Percentiles rank a stretch among this genome's conserved stretches.
These are phyloP conservation scores for Penicillium occitanis DNA, from an alignment of 2,329 filamentous ascomycete species.

Conservation along the genomic window DNA sequence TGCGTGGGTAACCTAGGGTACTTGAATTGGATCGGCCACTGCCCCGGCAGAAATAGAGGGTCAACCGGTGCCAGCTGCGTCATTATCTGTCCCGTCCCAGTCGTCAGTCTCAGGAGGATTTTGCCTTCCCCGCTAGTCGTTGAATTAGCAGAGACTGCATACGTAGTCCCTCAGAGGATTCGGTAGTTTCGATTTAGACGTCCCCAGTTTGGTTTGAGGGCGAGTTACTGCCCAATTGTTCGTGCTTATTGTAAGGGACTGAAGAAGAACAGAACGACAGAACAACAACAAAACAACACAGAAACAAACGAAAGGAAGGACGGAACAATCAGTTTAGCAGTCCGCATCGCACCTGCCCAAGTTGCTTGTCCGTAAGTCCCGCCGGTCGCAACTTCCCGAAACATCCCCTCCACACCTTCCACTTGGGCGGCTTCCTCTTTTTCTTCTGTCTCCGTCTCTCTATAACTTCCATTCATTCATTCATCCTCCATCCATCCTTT, in stretches of 20 bases:
- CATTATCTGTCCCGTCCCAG: slow-evolving; percentile 10
- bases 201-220: not conserved
- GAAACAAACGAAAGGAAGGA: not conserved
- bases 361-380: not conserved
- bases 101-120: not conserved
- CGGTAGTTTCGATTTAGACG: not conserved
- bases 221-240: not conserved
- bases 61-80: slow-evolving; percentile 12
- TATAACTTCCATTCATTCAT: not conserved
- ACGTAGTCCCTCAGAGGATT: slow-evolving; percentile 5
- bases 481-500: not conserved
- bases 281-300: not conserved
- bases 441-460: not conserved
- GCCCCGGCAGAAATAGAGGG: slow-evolving; percentile 12
- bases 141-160: slow-evolving; percentile 1
- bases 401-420: slow-evolving; percentile 6
- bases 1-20: not conserved
- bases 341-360: not conserved
- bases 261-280: not conserved
- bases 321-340: not conserved
- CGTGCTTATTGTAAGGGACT: not conserved
- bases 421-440: not conserved
- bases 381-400: slow-evolving; percentile 17
- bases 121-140: slow-evolving; percentile 10
- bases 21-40: slow-evolving; percentile 3